phyloP scores from a whole-genome alignment of 2,329 filamentous ascomycete species.

The Madurella mycetomatis region DNA sequence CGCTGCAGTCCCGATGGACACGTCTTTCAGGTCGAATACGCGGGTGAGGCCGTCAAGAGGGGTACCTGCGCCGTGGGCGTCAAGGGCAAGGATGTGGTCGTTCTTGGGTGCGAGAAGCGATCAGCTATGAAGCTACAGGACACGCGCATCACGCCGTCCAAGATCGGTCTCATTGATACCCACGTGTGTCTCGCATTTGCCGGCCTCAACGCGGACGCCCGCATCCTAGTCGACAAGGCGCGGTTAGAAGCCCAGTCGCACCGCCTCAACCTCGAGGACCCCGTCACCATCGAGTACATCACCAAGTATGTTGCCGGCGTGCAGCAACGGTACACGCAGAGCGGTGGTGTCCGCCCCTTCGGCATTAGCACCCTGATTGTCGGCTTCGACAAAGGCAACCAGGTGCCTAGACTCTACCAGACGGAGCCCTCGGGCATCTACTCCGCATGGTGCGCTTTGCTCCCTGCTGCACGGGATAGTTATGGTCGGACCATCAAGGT shows the following conservation, averaged over 20 bases:
- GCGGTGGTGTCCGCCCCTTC: conserved; percentile 96
- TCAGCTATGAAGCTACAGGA: conserved; percentile 99
- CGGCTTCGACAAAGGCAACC: conserved; percentile 93
- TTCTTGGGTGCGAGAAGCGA: conserved; percentile 96
- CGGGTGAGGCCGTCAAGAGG: conserved; percentile 96
- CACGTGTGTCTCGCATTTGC: conserved; percentile 97
- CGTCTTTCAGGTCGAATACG: conserved; percentile 99
- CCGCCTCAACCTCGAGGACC: conserved; percentile 93
- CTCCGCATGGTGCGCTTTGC: conserved; percentile 94
- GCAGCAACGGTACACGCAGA: conserved; percentile 98
- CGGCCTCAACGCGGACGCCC: conserved; percentile 93
- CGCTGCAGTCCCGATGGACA: conserved; percentile 87
- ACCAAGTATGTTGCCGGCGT: conserved; percentile 98
- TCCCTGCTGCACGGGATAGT: neutral
- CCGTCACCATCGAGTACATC: conserved; percentile 97
- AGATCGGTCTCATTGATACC: conserved; percentile 92
- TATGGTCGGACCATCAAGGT: no score
- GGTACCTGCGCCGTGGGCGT: conserved; percentile 98
- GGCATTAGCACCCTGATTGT: conserved; percentile 97
- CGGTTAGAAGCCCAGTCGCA: conserved; percentile 96
- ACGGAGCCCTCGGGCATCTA: conserved; percentile 99
- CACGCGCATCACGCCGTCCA: conserved; percentile 96
- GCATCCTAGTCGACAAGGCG: conserved; percentile 97
- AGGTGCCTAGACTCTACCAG: conserved; percentile 87
- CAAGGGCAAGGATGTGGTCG: conserved; percentile 90